Evolutionary conservation across 2,329 filamentous ascomycete genomes (phyloP).

Genomic region (Torrubiellomyces zombiae): DNA sequence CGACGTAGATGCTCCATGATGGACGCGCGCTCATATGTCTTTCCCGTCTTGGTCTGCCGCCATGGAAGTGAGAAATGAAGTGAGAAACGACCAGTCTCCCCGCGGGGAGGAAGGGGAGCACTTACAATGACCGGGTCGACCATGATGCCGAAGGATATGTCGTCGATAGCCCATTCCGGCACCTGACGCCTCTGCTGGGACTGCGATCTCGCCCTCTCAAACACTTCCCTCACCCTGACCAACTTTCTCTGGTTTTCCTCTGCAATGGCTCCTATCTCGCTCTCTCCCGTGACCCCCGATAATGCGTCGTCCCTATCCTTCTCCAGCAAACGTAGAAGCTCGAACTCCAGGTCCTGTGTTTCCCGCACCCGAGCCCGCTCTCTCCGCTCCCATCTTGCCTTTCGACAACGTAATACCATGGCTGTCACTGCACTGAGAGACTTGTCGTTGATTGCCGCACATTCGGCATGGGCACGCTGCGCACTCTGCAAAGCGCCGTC

Average conservation of each 20-base stretch:
- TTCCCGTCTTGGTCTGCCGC: slow-evolving; percentile 71
- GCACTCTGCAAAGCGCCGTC: slow-evolving; percentile 59
- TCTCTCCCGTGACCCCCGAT: slow-evolving; percentile 19
- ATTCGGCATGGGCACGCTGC: slow-evolving; percentile 55
- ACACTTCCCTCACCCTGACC: slow-evolving; percentile 25
- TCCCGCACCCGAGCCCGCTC: slow-evolving; percentile 46
- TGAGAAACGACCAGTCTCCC: not conserved
- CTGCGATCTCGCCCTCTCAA: slow-evolving; percentile 31
- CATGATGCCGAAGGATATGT: slow-evolving; percentile 60
- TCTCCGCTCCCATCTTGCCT: slow-evolving; percentile 64
- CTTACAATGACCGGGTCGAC: slow-evolving; percentile 45
- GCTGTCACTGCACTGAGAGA: slow-evolving; percentile 55
- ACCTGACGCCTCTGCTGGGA: slow-evolving; percentile 38
- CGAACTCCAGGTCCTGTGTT: slow-evolving; percentile 38
- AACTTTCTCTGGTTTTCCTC: slow-evolving; percentile 32
- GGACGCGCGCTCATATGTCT: slow-evolving; percentile 75
- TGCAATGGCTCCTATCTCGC: slow-evolving; percentile 29
- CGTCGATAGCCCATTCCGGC: slow-evolving; percentile 63
- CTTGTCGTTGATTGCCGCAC: slow-evolving; percentile 43
- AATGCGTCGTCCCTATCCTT: slow-evolving; percentile 27
- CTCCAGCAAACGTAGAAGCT: slow-evolving; percentile 37
- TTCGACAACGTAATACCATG: slow-evolving; percentile 66
- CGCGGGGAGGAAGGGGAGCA: not conserved
- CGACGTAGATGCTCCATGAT: slow-evolving; percentile 74
- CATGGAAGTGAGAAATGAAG: too few species aligned